These are phyloP conservation scores for Polyporus tsugae DNA, from an alignment of 1,284 basidiomycete genomes.

Conservation along the genomic window DNA sequence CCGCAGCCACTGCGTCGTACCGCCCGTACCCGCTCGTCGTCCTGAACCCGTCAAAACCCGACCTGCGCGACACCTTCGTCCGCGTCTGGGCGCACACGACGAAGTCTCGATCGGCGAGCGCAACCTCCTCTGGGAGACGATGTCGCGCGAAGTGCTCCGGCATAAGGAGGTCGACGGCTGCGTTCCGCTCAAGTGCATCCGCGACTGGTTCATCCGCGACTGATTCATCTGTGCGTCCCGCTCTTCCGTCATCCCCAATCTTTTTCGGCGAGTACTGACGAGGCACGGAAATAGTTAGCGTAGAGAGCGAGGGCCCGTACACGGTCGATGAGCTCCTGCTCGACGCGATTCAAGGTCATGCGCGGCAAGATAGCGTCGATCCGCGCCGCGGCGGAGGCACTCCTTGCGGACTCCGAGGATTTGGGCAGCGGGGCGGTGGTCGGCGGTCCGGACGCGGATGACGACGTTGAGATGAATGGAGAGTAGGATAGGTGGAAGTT, in stretches of 20 bases:
- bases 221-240: slow-evolving; percentile 87
- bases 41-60: slow-evolving; percentile 72
- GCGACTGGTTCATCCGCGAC: slow-evolving; percentile 96
- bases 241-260: not conserved
- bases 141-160: slow-evolving; percentile 92
- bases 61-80: slow-evolving; percentile 76
- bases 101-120: slow-evolving; percentile 61
- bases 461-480: slow-evolving; percentile 51
- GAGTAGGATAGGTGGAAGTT: not conserved
- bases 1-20: slow-evolving; percentile 92
- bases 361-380: slow-evolving; percentile 79
- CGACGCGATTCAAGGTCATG: slow-evolving; percentile 85
- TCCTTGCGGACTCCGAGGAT: slow-evolving; percentile 48
- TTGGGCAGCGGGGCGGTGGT: slow-evolving; percentile 13
- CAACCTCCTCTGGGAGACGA: slow-evolving; percentile 85
- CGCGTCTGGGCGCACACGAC: slow-evolving; percentile 56
- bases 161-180: slow-evolving; percentile 91
- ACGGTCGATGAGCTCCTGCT: slow-evolving; percentile 85
- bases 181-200: slow-evolving; percentile 85
- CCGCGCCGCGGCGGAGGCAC: slow-evolving; percentile 62
- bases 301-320: slow-evolving; percentile 93
- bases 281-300: slow-evolving; percentile 64
- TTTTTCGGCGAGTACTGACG: not conserved
- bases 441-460: slow-evolving; percentile 35
- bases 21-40: slow-evolving; percentile 90